Evolutionary conservation across 2,329 filamentous ascomycete genomes (phyloP), one percentile per base, ranked within the genome.

Genomic region (Triangularia verruculosa): DNA sequence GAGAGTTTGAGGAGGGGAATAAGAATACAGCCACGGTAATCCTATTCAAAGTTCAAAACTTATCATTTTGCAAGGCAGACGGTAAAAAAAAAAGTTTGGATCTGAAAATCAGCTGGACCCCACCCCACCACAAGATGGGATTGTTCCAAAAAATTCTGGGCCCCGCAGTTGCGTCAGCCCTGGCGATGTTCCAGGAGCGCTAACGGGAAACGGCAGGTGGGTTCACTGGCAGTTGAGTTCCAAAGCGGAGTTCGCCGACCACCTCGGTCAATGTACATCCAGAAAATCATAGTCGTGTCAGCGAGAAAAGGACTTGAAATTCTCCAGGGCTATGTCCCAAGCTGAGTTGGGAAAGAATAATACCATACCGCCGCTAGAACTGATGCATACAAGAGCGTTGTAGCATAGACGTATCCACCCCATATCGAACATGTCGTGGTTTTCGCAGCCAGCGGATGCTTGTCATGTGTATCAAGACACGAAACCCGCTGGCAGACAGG

Each of bases 201-300:
- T 54, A 62, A 65, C 60, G 61, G 27, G 30, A 43, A 43, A 34
- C 22, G 63, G 63, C 61, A 65, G 61, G 60, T 65, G 53, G 25
- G 15, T 54, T 15, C 17, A 51, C n/a, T 17, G 57, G 43, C 24
- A 51, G 28, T n/a, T 30, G 24, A 13, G 22, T n/a, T 24, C 11
- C 2, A 34, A 55, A 30, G 59, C 51, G 59, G 51, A 55, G 57
- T 28, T 28, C 57, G 57, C 57, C 57, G 57, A 59, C 20, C 15
- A 59, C 32, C 54, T 57, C 25, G 4, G 34, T 39, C 53, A 30
- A 53, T 9, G 20, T n/a, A n/a, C n/a, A 53, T 15, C 17, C 47
- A 53, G 24, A 24, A 53, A 20, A 15, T 3, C 47, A 53, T 20
- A 7, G 47, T 24, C 20, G 20, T 53, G 47, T 4, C 47, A 25